Base-by-base conservation (phyloP, 2,329 filamentous ascomycete genomes). In the Fusarium oxysporum region DNA sequence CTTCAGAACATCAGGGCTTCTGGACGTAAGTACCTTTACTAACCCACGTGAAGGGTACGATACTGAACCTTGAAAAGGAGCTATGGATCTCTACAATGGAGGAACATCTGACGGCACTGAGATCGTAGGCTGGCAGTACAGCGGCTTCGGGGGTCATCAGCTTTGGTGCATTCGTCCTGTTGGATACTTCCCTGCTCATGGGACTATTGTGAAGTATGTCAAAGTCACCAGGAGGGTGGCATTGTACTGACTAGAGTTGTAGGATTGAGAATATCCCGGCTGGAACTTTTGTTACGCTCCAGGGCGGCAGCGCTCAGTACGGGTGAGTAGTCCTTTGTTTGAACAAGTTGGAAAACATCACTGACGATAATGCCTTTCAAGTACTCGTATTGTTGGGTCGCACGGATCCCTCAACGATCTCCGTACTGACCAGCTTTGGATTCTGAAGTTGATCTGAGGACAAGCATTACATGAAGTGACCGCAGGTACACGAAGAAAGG, bases 21-120 rank as follows among this genome's bases (percentile, higher is more conserved):
- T 28, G 54, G 38, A 8, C 38, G 54, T 45, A 10, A 45, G 54
- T 28, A 17, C 2, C 21, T 23, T 5, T 19, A 23, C 14, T 10
- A 3, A 13, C 14, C 5, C 4, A 10, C 0, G 6, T 19, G 11
- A 3, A 7, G 14, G 3, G 0, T 5, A 5, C 5, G 8, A 5
- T 19, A 6, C 21, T 40, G 25, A 55, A 10, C 0, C 0, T 32
- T 11, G 5, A 8, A 4, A 14, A 56, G 54, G 54, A 16, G 54
- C 38, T 1, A 45, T 57, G 38, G 54, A 57, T 23, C 5, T 57
- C 4, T 45, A 57, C n/a, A 33, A 44, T 1, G 54, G 54, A 9
- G 28, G 40, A 8, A 45, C 54, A 5, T 14, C 37, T 3, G 40
- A 57, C 8, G n/a, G 30, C 6, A 56, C 53, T 7, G 3, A 56